Evolutionary conservation across 164 flowering plant genomes (phyloP).

Genomic region (Sextonia rubra): DNA sequence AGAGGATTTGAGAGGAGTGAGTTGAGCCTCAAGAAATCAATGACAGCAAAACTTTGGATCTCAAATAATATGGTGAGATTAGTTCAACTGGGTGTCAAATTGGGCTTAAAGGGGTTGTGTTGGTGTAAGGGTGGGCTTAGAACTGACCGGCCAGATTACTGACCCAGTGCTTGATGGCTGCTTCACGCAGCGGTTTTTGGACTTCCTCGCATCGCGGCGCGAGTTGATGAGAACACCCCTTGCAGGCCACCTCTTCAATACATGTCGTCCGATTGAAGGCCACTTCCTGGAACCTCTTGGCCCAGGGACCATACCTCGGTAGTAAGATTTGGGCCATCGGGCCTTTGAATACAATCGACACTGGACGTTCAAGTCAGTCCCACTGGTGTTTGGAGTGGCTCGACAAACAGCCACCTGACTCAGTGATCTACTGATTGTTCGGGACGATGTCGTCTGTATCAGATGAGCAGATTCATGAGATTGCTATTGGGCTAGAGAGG

Average conservation of each 20-base stretch:
- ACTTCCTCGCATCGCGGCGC: too few relatives aligned
- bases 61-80: too few relatives aligned
- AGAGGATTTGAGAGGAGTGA: too few relatives aligned
- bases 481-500: conserved; percentile 45
- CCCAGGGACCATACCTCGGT: conserved; percentile 5
- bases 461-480: conserved; percentile 38
- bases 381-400: conserved; percentile 50
- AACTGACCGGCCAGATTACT: too few relatives aligned
- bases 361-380: background rate
- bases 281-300: conserved; percentile 29
- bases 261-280: conserved; percentile 40
- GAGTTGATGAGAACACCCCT: background rate
- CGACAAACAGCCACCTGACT: conserved; percentile 35
- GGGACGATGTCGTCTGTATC: conserved; percentile 43
- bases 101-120: too few relatives aligned
- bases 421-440: conserved; percentile 54
- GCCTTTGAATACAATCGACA: conserved; percentile 45
- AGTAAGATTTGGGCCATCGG: conserved; percentile 49
- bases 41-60: too few relatives aligned
- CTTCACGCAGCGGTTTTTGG: too few relatives aligned
- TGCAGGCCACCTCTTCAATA: conserved; percentile 44
- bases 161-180: too few relatives aligned
- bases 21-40: too few relatives aligned
- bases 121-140: too few relatives aligned
- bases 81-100: too few relatives aligned